Evolutionary conservation across 163 green algal species (phyloP).

Genomic region (Coccomyxa subellipsoidea): DNA sequence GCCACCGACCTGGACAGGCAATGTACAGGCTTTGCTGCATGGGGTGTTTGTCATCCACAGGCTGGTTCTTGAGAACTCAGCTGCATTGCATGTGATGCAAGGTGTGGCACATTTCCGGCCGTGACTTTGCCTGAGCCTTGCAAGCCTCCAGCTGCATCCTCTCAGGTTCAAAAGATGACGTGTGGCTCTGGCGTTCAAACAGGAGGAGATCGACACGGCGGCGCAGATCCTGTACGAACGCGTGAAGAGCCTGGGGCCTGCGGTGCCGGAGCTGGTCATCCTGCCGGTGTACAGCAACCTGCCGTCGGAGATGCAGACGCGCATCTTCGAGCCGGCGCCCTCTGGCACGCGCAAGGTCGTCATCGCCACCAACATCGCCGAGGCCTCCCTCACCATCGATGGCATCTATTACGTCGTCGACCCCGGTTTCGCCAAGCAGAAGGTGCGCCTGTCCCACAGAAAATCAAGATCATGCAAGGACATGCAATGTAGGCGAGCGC

Average conservation of each 20-base stretch:
- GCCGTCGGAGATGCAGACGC: slow-evolving; percentile 91
- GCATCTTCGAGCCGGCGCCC: slow-evolving; percentile 95
- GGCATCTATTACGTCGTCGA: slow-evolving; percentile 97
- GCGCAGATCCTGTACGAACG: slow-evolving; percentile 91
- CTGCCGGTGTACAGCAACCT: slow-evolving; percentile 93
- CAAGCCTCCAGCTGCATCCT: too few relatives aligned
- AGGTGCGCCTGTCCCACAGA: slow-evolving; percentile 40
- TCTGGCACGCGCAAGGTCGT: slow-evolving; percentile 84
- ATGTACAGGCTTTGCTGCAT: too few relatives aligned
- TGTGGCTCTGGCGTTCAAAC: slow-evolving; percentile 3
- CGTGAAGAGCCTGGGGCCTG: slow-evolving; percentile 88
- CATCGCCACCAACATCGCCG: slow-evolving; percentile 93
- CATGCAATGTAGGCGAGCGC: too few relatives aligned
- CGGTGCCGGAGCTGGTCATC: slow-evolving; percentile 94
- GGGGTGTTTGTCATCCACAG: too few relatives aligned
- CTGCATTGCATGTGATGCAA: too few relatives aligned
- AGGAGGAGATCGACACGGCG: slow-evolving; percentile 96
- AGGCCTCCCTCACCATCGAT: slow-evolving; percentile 96
- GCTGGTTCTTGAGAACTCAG: too few relatives aligned
- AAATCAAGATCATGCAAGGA: neutral
- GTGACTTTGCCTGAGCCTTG: too few relatives aligned
- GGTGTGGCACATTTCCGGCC: too few relatives aligned
- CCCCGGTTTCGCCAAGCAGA: slow-evolving; percentile 95
- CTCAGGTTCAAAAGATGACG: too few relatives aligned
- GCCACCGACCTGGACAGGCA: too few relatives aligned